Conservation (phyloP, 2,329 filamentous ascomycete genomes). For the Didymella lethalis region DNA sequence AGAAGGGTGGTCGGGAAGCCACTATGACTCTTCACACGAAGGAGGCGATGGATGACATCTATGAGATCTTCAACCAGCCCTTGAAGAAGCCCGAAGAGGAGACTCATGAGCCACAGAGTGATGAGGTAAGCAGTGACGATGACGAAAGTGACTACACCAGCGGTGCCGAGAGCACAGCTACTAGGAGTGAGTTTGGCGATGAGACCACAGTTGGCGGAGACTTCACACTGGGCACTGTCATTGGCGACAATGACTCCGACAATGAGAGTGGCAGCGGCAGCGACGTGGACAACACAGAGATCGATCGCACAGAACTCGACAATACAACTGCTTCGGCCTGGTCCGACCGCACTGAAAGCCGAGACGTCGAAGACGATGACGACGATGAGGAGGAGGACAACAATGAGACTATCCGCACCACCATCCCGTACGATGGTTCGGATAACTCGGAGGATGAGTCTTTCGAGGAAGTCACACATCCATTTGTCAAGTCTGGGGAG, state of each 20-base stretch:
- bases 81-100: slow-evolving; percentile 61
- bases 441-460: slow-evolving; percentile 46
- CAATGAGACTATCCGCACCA: slow-evolving; percentile 41
- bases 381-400: slow-evolving; percentile 39
- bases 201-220: slow-evolving; percentile 62
- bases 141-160: slow-evolving; percentile 73
- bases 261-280: slow-evolving; percentile 54
- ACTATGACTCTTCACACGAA: slow-evolving; percentile 98
- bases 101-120: slow-evolving; percentile 66
- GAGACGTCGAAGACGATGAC: slow-evolving; percentile 66
- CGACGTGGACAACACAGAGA: slow-evolving; percentile 30
- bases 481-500: slow-evolving; percentile 39
- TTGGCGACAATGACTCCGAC: slow-evolving; percentile 55
- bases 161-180: slow-evolving; percentile 82
- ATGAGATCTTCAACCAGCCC: slow-evolving; percentile 94
- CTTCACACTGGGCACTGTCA: slow-evolving; percentile 52
- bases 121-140: slow-evolving; percentile 71
- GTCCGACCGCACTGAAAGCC: slow-evolving; percentile 84
- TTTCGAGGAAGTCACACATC: slow-evolving; percentile 44
- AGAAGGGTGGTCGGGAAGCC: slow-evolving; percentile 78
- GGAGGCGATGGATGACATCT: slow-evolving; percentile 96
- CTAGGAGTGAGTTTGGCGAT: slow-evolving; percentile 75
- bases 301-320: slow-evolving; percentile 38
- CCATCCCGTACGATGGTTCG: slow-evolving; percentile 42
- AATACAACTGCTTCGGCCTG: slow-evolving; percentile 72